phyloP scores from a whole-genome alignment of 2,329 filamentous ascomycete genomes.

The Alternaria conjuncta region DNA sequence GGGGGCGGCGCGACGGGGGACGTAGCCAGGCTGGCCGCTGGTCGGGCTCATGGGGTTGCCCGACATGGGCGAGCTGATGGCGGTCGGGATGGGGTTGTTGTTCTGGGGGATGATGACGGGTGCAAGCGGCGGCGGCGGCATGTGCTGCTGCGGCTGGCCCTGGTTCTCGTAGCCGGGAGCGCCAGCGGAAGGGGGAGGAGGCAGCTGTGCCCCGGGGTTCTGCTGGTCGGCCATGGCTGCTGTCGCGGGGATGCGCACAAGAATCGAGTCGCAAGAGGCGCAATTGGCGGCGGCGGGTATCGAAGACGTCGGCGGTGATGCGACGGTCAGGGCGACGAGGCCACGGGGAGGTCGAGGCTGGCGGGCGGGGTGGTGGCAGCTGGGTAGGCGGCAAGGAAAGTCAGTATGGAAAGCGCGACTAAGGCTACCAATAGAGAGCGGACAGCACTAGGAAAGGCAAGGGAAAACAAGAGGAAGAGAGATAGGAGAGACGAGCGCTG shows the following conservation, averaged over 20 bases:
- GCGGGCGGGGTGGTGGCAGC: conserved; percentile 25
- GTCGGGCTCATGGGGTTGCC: conserved; percentile 83
- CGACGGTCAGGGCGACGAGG: conserved; percentile 20
- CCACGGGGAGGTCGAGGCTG: conserved; percentile 18
- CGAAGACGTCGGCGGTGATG: conserved; percentile 5
- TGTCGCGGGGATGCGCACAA: conserved; percentile 15
- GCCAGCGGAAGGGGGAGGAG: conserved; percentile 72
- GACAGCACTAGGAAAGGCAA: conserved; percentile 47
- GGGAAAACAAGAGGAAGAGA: conserved; percentile 47
- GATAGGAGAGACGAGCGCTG: conserved; percentile 46
- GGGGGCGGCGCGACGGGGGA: conserved; percentile 82
- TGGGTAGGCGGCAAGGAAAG: conserved; percentile 39
- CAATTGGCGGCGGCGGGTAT: conserved; percentile 3
- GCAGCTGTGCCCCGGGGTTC: conserved; percentile 68
- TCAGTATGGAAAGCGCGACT: conserved; percentile 32
- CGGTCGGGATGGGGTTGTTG: conserved; percentile 91
- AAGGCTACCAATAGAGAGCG: conserved; percentile 33
- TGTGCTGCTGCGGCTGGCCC: conserved; percentile 71
- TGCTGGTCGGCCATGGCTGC: conserved; percentile 77
- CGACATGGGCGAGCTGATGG: conserved; percentile 86
- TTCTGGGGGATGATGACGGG: conserved; percentile 89
- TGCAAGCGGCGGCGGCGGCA: conserved; percentile 88
- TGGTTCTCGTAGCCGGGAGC: conserved; percentile 80
- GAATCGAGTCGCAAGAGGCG: conserved; percentile 21
- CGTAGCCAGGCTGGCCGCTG: conserved; percentile 74